Evolutionary conservation across 2,329 filamentous ascomycete genomes (phyloP).

Genomic region (Sporothrix luriei): DNA sequence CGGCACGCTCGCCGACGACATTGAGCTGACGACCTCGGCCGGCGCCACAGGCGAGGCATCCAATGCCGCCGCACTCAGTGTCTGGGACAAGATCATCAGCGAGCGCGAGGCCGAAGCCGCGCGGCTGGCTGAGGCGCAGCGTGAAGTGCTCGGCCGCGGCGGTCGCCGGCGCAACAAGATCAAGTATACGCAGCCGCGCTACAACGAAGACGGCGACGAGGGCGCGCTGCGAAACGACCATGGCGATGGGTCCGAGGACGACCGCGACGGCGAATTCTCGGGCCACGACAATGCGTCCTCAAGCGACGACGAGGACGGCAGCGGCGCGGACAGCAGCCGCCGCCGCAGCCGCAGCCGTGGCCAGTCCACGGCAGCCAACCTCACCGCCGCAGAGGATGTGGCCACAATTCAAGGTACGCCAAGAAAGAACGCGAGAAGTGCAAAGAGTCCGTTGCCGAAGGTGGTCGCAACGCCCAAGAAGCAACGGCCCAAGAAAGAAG

Average conservation of each 20-base stretch:
- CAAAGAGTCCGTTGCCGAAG: constrained; percentile 20
- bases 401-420: constrained; percentile 36
- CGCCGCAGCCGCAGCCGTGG: constrained; percentile 23
- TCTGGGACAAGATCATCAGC: constrained; percentile 89
- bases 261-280: constrained; percentile 34
- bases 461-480: constrained; percentile 4
- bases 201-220: constrained; percentile 38
- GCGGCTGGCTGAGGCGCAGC: constrained; percentile 67
- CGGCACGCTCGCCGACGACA: constrained; percentile 64
- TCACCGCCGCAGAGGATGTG: not conserved
- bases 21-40: constrained; percentile 54
- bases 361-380: not conserved
- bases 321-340: constrained; percentile 28
- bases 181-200: constrained; percentile 39
- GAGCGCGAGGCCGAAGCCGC: constrained; percentile 78
- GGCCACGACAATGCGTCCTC: constrained; percentile 25
- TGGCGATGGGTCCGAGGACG: constrained; percentile 40
- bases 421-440: constrained; percentile 32
- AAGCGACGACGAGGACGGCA: constrained; percentile 34
- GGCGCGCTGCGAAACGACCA: constrained; percentile 32
- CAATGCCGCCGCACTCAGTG: constrained; percentile 55
- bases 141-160: constrained; percentile 81
- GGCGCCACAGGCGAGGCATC: not conserved
- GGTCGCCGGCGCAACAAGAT: constrained; percentile 67
- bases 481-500: not conserved